Conservation (phyloP, 2,329 filamentous ascomycete species). For the Monilinia fructigena region DNA sequence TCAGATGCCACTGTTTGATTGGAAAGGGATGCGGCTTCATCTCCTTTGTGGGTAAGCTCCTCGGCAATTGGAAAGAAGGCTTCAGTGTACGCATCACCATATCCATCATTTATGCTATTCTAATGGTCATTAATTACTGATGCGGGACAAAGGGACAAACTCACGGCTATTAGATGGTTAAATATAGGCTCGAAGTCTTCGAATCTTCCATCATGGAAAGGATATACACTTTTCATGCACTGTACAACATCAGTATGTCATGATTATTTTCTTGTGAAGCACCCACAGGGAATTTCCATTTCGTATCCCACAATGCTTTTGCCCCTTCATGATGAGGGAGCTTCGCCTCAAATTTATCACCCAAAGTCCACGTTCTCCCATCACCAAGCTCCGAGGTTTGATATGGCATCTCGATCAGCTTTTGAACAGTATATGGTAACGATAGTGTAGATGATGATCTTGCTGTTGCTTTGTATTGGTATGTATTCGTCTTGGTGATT, state of each 20-base stretch:
- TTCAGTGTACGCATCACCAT: conserved; percentile 62
- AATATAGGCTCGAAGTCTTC: conserved; percentile 71
- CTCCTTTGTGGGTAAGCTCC: conserved; percentile 53
- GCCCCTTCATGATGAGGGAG: conserved; percentile 43
- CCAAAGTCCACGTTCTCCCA: conserved; percentile 22
- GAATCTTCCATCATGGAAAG: conserved; percentile 69
- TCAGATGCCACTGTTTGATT: conserved; percentile 55
- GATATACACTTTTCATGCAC: conserved; percentile 64
- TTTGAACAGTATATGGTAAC: neutral
- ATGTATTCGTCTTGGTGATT: neutral
- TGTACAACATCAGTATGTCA: conserved; percentile 28
- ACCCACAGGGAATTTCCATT: conserved; percentile 67
- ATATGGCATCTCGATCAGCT: neutral
- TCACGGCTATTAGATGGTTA: conserved; percentile 56
- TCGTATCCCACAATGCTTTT: conserved; percentile 68
- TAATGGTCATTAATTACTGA: conserved; percentile 30
- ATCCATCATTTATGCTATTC: conserved; percentile 63
- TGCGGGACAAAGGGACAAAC: neutral
- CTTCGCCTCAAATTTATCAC: conserved; percentile 19
- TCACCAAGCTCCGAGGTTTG: conserved; percentile 10
- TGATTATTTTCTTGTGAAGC: neutral
- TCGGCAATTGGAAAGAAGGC: conserved; percentile 62
- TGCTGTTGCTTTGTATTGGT: neutral
- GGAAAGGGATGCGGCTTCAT: conserved; percentile 49
- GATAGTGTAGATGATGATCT: neutral